A percentile compares a stretch with the other conserved stretches of the same genome.
Conservation (phyloP, 2,329 filamentous ascomycete genomes). For the Beauveria brongniartii region DNA sequence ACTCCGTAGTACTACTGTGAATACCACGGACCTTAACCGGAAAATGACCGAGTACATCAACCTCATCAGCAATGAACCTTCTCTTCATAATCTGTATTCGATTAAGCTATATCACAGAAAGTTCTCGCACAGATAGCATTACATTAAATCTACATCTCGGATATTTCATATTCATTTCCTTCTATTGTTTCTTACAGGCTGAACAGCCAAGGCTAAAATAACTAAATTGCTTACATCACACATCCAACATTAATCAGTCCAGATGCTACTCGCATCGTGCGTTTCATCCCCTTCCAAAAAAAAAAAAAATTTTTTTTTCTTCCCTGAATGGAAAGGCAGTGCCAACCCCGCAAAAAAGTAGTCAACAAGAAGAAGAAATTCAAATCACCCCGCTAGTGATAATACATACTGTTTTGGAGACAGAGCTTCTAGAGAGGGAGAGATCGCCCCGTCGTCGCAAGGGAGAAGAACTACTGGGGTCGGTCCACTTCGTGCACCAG, state of each 20-base stretch:
- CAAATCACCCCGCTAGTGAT: neutral
- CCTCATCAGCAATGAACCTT: too few species aligned
- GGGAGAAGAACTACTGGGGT: neutral
- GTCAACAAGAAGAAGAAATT: slow-evolving; percentile 2
- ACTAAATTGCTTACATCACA: slow-evolving; percentile 6
- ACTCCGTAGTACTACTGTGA: too few species aligned
- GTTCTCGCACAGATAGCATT: too few species aligned
- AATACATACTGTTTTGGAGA: neutral
- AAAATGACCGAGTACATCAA: too few species aligned
- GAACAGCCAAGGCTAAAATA: neutral
- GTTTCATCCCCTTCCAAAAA: neutral
- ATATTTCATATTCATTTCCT: neutral
- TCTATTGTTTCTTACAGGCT: neutral
- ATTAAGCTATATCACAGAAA: neutral
- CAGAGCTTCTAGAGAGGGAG: neutral
- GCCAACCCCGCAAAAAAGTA: neutral
- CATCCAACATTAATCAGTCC: slow-evolving; percentile 10
- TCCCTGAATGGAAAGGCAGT: neutral
- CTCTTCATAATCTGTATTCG: neutral
- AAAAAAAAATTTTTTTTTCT: slow-evolving; percentile 3
- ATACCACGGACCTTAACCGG: too few species aligned
- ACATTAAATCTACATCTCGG: neutral
- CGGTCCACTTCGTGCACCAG: neutral
- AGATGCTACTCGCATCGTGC: slow-evolving; percentile 3
- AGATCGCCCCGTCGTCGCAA: neutral